Conservation (phyloP, 306 rosid species). For the Prunus davidiana region DNA sequence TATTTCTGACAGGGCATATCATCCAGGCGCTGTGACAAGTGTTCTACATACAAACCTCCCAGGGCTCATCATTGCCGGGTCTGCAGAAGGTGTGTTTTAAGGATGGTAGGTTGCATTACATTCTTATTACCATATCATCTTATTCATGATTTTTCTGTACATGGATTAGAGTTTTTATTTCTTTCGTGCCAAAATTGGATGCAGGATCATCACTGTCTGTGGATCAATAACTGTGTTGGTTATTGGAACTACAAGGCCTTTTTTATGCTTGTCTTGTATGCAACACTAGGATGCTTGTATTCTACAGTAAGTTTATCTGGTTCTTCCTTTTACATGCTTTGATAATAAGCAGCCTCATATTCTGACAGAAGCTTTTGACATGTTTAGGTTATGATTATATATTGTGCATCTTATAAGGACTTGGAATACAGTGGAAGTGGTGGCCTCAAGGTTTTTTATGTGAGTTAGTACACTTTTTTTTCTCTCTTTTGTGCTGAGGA, state of each 20-base stretch:
- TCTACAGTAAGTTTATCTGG: constrained; percentile 49
- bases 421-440: constrained; percentile 37
- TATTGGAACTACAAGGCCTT: constrained; percentile 89
- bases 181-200: constrained; percentile 26
- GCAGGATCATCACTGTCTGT: constrained; percentile 93
- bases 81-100: constrained; percentile 85
- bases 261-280: constrained; percentile 51
- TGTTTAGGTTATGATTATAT: constrained; percentile 50
- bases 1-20: constrained; percentile 39
- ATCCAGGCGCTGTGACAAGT: constrained; percentile 66
- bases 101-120: constrained; percentile 68
- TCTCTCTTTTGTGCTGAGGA: background rate
- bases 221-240: constrained; percentile 93
- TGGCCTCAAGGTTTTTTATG: constrained; percentile 54
- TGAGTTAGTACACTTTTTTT: constrained; percentile 37
- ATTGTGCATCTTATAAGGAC: constrained; percentile 54
- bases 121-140: background rate
- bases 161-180: background rate
- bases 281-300: constrained; percentile 53
- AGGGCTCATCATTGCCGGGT: constrained; percentile 95
- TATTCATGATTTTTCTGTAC: constrained; percentile 6
- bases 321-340: constrained; percentile 17
- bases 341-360: constrained; percentile 1
- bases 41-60: constrained; percentile 74
- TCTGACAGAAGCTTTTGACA: constrained; percentile 20